phyloP scores from a whole-genome alignment of 257 asterid species.

The Solanum virginianum region DNA sequence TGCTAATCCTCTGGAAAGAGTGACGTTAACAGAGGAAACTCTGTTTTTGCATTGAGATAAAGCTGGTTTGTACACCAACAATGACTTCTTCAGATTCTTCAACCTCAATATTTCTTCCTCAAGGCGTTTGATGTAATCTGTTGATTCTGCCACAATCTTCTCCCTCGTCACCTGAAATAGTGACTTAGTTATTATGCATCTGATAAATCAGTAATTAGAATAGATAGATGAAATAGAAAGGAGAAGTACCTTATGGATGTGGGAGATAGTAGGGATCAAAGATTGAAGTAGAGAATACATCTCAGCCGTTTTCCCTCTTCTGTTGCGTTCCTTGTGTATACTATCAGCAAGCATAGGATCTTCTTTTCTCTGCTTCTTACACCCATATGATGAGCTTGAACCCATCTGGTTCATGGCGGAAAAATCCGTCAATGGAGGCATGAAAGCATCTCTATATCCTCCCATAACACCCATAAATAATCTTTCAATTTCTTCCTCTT shows the following conservation, averaged over 20 bases:
- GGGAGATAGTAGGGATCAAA: slow-evolving; percentile 37
- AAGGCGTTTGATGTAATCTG: slow-evolving; percentile 30
- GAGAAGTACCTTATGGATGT: slow-evolving; percentile 28
- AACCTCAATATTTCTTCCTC: slow-evolving; percentile 39
- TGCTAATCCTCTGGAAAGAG: slow-evolving; percentile 23
- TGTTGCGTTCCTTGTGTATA: slow-evolving; percentile 9
- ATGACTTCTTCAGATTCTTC: slow-evolving; percentile 31
- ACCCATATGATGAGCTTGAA: neutral
- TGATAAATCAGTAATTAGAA: neutral
- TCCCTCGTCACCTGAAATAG: slow-evolving; percentile 28
- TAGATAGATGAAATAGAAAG: neutral
- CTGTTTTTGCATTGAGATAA: slow-evolving; percentile 14
- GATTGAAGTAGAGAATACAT: slow-evolving; percentile 39
- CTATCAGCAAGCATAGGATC: neutral
- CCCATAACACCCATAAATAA: slow-evolving; percentile 45
- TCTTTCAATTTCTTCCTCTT: slow-evolving; percentile 20
- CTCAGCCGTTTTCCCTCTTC: slow-evolving; percentile 28
- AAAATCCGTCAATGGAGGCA: slow-evolving; percentile 33
- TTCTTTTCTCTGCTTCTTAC: slow-evolving; percentile 3
- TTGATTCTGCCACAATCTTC: slow-evolving; percentile 30
- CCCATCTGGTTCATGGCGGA: neutral
- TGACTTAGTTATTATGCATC: neutral
- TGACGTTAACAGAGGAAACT: slow-evolving; percentile 18
- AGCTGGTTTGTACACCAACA: neutral
- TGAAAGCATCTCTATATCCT: slow-evolving; percentile 32